Evolutionary conservation across 257 asterid genomes (phyloP), one percentile per base, ranked within the genome.

Genomic region (Scutellaria barbata): DNA sequence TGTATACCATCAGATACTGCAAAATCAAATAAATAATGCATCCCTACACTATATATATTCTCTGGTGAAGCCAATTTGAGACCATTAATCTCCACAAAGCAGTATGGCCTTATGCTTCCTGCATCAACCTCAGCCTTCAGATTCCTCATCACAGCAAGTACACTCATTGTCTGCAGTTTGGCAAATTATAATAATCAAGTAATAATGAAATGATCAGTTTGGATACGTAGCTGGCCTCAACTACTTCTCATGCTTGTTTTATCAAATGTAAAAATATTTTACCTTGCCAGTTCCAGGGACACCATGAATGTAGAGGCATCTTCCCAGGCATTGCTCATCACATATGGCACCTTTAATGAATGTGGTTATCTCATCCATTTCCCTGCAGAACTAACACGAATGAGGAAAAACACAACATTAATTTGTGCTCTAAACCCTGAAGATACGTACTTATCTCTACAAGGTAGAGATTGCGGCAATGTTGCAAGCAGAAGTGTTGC

Each of bases 271-370:
- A 45, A 42, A 47, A 47, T 41, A 69, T 52, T 60, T 74, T 81
- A 94, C 99, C 96, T 94, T 94, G 81, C 99, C 99, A 70, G 99
- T 94, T 73, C 99, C 99, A 69, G 99, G 99, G 76, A 94, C 99
- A 74, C 99, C 99, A 74, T 94, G 96, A 79, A 94, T 76, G 84
- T 94, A 94, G 60, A 94, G 90, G 85, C 96, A 91, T 81, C 93
- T 85, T 71, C 99, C 99, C 9, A 94, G 85, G 80, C 99, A 94
- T 77, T 85, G 96, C 59, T 87, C 92, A 66, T 89, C 95, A 59
- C 96, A 88, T 78, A 91, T 86, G 61, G 95, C 96, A 69, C 95
- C 99, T 88, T 88, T 91, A 33, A 94, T 87, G 59, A 89, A 91
- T 40, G 92, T 66, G 48, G 90, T 82, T 74, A 94, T 88, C 88